These are phyloP conservation scores for Malus hybrid DNA, from an alignment of 331 rosid species.

Conservation along the genomic window DNA sequence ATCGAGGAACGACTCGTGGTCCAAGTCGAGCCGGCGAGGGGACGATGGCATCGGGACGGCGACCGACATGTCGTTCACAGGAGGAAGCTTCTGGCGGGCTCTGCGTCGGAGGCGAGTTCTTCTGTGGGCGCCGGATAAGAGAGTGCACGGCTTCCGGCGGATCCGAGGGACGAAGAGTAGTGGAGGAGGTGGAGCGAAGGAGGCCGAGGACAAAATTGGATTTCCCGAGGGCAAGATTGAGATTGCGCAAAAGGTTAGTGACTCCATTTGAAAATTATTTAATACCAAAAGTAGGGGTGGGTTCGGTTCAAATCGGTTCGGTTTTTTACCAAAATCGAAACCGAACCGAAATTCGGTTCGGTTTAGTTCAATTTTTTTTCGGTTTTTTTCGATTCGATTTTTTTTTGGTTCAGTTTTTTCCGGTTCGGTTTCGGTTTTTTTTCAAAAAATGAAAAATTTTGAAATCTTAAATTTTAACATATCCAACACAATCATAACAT, in stretches of 20 bases:
- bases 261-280: conserved; percentile 8
- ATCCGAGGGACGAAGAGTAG: not conserved
- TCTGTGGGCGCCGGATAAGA: conserved; percentile 18
- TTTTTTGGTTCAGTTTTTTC: no score
- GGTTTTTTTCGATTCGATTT: no score
- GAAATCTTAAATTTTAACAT: no score
- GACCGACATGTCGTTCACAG: conserved; percentile 39
- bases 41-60: conserved; percentile 35
- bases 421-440: no score
- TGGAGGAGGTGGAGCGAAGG: conserved; percentile 7
- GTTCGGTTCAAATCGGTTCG: no score
- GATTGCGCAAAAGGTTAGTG: conserved; percentile 7
- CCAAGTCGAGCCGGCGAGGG: conserved; percentile 31
- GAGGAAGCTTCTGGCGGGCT: conserved; percentile 29
- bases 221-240: conserved; percentile 22
- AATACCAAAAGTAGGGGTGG: no score
- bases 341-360: no score
- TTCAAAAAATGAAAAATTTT: no score
- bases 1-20: conserved; percentile 34
- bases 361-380: no score
- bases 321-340: no score
- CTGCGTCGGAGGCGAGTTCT: conserved; percentile 23
- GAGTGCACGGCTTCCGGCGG: conserved; percentile 8
- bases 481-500: no score
- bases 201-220: conserved; percentile 10